A percentile compares a stretch with the other conserved stretches of the same genome.
phyloP scores from a whole-genome alignment of 208 protist genomes.

The Leishmania guyanensis region DNA sequence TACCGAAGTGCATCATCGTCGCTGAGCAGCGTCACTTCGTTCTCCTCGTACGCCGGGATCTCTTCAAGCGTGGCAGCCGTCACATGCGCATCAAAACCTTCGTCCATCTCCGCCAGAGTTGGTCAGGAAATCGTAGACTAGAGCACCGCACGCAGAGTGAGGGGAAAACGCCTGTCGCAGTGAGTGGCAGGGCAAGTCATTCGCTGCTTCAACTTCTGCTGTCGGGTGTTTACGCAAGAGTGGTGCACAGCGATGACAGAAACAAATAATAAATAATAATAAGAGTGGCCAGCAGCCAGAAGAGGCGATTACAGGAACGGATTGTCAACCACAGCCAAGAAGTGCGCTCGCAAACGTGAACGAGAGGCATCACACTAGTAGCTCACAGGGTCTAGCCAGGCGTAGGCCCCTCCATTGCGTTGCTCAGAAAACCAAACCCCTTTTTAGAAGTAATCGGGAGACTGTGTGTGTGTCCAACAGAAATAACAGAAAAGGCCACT shows the following conservation, averaged over 20 bases:
- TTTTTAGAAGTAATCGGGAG: no score
- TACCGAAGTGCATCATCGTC: constrained; percentile 86
- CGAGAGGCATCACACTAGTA: neutral
- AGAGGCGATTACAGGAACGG: neutral
- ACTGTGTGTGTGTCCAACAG: neutral
- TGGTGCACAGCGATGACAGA: neutral
- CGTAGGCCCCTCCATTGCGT: neutral
- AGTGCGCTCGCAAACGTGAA: neutral
- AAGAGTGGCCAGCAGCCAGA: neutral
- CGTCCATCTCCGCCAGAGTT: constrained; percentile 33
- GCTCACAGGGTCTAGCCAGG: no score
- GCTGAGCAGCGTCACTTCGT: constrained; percentile 42
- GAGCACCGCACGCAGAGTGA: neutral
- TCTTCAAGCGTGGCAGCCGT: constrained; percentile 12
- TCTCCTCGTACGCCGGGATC: constrained; percentile 26
- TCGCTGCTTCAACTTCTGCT: neutral
- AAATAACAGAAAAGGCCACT: neutral
- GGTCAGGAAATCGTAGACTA: no score
- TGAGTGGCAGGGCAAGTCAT: neutral
- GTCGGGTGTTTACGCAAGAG: neutral
- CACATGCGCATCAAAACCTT: constrained; percentile 68
- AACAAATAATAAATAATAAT: neutral
- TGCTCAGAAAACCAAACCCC: no score
- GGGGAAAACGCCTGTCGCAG: neutral
- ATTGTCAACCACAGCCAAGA: neutral